Conservation (phyloP, 192 early-diverging fungal species). For the Chytriomyces sp. region DNA sequence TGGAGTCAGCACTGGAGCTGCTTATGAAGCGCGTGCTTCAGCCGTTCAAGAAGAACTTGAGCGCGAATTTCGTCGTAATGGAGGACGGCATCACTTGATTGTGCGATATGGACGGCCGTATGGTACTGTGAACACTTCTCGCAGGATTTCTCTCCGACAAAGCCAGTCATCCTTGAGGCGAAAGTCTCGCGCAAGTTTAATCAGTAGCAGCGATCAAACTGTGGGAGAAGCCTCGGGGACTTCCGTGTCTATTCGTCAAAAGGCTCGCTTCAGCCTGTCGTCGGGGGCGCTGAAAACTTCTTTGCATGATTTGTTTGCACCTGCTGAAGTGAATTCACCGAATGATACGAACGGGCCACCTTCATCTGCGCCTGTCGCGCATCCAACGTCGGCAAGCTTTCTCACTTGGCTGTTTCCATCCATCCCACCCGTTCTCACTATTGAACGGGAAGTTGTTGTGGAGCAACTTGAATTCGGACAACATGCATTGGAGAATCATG, state of each 20-base stretch:
- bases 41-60: slow-evolving; percentile 21
- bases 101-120: background rate
- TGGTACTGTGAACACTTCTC: background rate
- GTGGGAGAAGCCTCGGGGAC: background rate
- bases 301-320: slow-evolving; percentile 32
- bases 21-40: slow-evolving; percentile 13
- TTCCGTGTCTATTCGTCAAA: slow-evolving; percentile 1
- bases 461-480: slow-evolving; percentile 19
- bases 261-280: slow-evolving; percentile 17
- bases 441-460: slow-evolving; percentile 32
- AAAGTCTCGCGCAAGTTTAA: slow-evolving; percentile 8
- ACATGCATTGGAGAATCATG: slow-evolving; percentile 3
- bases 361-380: background rate
- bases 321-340: slow-evolving; percentile 10
- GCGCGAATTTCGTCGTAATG: slow-evolving; percentile 26
- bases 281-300: slow-evolving; percentile 2
- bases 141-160: background rate
- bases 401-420: slow-evolving; percentile 33
- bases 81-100: slow-evolving; percentile 29
- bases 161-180: slow-evolving; percentile 21
- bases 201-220: background rate
- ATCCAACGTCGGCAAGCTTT: slow-evolving; percentile 26
- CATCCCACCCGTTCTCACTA: slow-evolving; percentile 14
- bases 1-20: slow-evolving; percentile 7
- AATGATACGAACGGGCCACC: background rate